Percentiles rank a stretch among this genome's conserved stretches.
Evolutionary conservation across 441 rosid species (phyloP).

Genomic region (Macaranga tanarius): DNA sequence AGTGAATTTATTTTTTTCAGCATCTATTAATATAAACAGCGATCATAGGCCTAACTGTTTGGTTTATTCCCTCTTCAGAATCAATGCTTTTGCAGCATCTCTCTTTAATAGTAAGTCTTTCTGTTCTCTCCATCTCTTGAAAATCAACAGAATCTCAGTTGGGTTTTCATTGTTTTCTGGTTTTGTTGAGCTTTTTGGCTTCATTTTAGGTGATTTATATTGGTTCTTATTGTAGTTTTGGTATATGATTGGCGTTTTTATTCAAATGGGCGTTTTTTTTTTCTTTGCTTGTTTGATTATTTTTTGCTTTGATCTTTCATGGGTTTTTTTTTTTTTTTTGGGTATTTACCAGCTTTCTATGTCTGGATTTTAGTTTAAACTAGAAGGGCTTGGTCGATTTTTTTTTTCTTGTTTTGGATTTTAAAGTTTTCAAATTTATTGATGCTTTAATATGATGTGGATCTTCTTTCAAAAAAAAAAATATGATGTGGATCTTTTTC

Average conservation of each 20-base stretch:
- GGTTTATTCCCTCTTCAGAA: neutral
- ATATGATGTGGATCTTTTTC: neutral
- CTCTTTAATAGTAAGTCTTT: neutral
- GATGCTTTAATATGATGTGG: too few species aligned
- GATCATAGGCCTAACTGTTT: neutral
- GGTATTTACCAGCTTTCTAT: neutral
- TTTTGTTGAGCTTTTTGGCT: neutral
- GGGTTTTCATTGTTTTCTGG: neutral
- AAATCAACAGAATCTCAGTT: neutral
- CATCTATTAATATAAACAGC: too few species aligned
- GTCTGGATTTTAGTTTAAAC: neutral
- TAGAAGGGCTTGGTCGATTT: neutral
- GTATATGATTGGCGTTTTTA: neutral
- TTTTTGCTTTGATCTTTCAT: neutral
- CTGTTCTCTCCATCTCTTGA: neutral
- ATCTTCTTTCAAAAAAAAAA: neutral
- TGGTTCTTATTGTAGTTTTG: neutral
- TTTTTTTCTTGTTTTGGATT: neutral
- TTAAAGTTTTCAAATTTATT: neutral
- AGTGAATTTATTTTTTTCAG: neutral
- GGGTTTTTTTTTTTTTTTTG: neutral
- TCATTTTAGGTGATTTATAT: constrained; percentile 12
- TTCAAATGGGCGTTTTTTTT: neutral
- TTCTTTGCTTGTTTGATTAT: neutral
- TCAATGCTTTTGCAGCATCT: constrained; percentile 1